Percentiles rank a stretch among this genome's conserved stretches.
Evolutionary conservation across 805 yeast genomes (phyloP).

Genomic region (Jamesozyma lodderae): DNA sequence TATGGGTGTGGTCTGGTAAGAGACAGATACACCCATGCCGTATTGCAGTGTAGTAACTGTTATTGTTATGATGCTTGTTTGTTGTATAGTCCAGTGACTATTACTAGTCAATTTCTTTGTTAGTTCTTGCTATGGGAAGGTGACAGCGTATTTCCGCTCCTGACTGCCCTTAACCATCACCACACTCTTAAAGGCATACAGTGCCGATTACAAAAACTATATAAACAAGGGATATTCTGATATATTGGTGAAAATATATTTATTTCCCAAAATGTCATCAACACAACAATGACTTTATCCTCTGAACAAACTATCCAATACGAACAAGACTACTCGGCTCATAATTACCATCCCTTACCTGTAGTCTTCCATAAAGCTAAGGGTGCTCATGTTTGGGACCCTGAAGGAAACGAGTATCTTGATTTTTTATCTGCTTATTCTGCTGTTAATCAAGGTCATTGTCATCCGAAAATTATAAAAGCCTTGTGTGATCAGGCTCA

Average conservation of each 20-base stretch:
- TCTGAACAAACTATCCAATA: slow-evolving; percentile 55
- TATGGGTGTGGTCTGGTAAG: too few relatives aligned
- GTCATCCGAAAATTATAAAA: slow-evolving; percentile 83
- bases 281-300: slow-evolving; percentile 32
- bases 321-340: slow-evolving; percentile 83
- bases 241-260: too few relatives aligned
- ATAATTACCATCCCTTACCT: slow-evolving; percentile 94
- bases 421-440: slow-evolving; percentile 93
- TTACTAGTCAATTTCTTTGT: not conserved
- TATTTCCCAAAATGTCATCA: not conserved
- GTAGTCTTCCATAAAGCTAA: slow-evolving; percentile 80
- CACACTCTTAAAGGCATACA: not conserved
- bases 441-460: slow-evolving; percentile 96
- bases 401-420: slow-evolving; percentile 88
- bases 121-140: not conserved
- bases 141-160: not conserved
- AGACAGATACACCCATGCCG: too few relatives aligned
- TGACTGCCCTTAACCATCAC: not conserved
- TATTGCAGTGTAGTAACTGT: too few relatives aligned
- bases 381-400: slow-evolving; percentile 97
- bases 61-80: too few relatives aligned
- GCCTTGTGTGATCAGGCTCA: slow-evolving; percentile 86
- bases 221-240: not conserved
- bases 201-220: too few relatives aligned
- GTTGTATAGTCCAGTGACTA: too few relatives aligned